Evolutionary conservation across 768 basidiomycete genomes (phyloP), one percentile per base, ranked within the genome.

Genomic region (Kwoniella sp.): DNA sequence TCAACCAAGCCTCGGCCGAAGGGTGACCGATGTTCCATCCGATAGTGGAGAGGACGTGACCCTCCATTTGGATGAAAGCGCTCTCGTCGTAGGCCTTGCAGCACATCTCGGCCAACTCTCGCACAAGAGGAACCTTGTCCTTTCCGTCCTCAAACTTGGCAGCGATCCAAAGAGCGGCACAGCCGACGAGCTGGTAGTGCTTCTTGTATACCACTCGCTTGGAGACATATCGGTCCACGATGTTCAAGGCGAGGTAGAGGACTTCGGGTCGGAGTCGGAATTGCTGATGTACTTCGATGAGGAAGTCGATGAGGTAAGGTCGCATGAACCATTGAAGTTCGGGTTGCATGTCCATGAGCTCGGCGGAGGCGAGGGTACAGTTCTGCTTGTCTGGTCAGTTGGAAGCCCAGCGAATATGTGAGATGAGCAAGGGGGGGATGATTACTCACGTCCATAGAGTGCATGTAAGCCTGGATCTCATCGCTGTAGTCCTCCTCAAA

Each of bases 311-410:
- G 51, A 99, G 88, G 84, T 91, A 95, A 34, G 92, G 92, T 38
- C 96, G 92, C 96, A 99, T 99, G 82, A 94, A 92, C 96, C 96
- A 98, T 74, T 90, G 86, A 77, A 99, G 93, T 82, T 99, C 96
- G 34, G 96, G 95, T 79, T 99, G 96, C 83, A 94, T 92, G 81
- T 99, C 96, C 92, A 99, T 99, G 56, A 93, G 92, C 69, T 93
- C 86, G 38, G 89, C 87, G n/a, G 90, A 93, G 29, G 90, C 90
- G 86, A 91, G 90, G 38, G 95, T 98, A 74, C 81, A 87, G 63
- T 85, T 86, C 93, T 94, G 71, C 25, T 67, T 5, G 34, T 8
- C 20, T 20, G 41, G 41, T 45, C 41, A 45, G 41, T 45, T 9
- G 15, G 41, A 45, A 9, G 17, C 17, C 66, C 64, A 28, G 25